Evolutionary conservation across 1,284 basidiomycete genomes (phyloP).

Genomic region (Naganishia albida): DNA sequence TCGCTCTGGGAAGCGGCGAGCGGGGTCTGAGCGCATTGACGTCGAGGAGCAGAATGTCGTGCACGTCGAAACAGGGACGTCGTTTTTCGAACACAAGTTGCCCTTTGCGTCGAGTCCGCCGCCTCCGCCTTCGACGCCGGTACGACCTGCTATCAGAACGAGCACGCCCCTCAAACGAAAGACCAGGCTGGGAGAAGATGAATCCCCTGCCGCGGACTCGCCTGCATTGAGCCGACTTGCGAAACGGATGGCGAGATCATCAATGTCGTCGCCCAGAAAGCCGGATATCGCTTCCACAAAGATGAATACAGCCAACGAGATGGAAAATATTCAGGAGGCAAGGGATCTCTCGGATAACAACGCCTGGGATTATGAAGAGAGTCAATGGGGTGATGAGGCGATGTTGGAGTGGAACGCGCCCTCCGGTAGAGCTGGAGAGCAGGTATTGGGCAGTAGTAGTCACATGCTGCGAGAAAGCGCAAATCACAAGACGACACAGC

Average conservation of each 20-base stretch:
- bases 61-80: background rate
- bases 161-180: slow-evolving; percentile 15
- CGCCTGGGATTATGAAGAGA: slow-evolving; percentile 42
- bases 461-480: background rate
- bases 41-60: background rate
- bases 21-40: background rate
- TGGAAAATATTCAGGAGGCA: background rate
- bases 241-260: slow-evolving; percentile 26
- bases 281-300: slow-evolving; percentile 1
- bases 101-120: slow-evolving; percentile 20
- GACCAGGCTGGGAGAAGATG: background rate
- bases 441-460: background rate
- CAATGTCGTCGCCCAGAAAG: slow-evolving; percentile 12
- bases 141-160: background rate
- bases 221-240: slow-evolving; percentile 16
- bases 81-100: slow-evolving; percentile 19
- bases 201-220: slow-evolving; percentile 4
- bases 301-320: background rate
- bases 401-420: slow-evolving; percentile 34
- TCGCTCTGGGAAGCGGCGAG: slow-evolving; percentile 26
- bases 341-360: slow-evolving; percentile 11
- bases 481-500: background rate
- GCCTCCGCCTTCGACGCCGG: slow-evolving; percentile 10
- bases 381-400: slow-evolving; percentile 41
- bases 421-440: background rate